These are phyloP conservation scores for Metschnikowia sp. DNA, from an alignment of 805 yeast genomes.

Conservation along the genomic window DNA sequence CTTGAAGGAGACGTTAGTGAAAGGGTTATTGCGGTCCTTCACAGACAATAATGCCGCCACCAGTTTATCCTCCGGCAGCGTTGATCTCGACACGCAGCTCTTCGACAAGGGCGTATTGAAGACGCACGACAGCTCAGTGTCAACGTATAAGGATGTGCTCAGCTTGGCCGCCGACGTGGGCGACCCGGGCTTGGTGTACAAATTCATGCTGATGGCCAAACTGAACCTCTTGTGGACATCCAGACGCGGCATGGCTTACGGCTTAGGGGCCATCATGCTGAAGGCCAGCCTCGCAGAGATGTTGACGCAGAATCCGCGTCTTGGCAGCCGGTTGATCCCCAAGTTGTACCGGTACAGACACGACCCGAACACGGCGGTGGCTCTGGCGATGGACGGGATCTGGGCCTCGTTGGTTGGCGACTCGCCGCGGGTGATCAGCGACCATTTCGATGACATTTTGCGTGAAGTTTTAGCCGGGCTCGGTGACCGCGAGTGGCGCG, in stretches of 20 bases:
- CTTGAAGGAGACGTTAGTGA: constrained; percentile 68
- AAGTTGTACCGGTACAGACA: constrained; percentile 78
- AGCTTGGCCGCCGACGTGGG: constrained; percentile 92
- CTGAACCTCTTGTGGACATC: constrained; percentile 90
- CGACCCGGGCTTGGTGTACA: constrained; percentile 89
- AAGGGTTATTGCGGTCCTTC: constrained; percentile 69
- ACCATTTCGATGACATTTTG: constrained; percentile 56
- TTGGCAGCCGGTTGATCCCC: constrained; percentile 67
- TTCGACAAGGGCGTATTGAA: constrained; percentile 80
- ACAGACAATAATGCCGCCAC: constrained; percentile 58
- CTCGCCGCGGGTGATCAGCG: constrained; percentile 49
- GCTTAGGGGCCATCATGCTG: constrained; percentile 80
- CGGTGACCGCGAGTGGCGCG: constrained; percentile 89
- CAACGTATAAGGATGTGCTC: constrained; percentile 87
- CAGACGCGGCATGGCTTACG: constrained; percentile 90
- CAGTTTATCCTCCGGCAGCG: constrained; percentile 56
- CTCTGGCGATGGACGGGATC: constrained; percentile 81
- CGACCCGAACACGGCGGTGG: constrained; percentile 77
- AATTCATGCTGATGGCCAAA: constrained; percentile 89
- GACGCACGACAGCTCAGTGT: constrained; percentile 81
- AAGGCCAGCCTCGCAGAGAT: constrained; percentile 68
- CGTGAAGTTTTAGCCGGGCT: constrained; percentile 62
- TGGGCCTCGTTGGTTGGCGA: constrained; percentile 74
- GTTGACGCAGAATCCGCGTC: constrained; percentile 48
- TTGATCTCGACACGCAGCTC: constrained; percentile 75